phyloP scores from a whole-genome alignment of 345 rosid species.

The Raphanus sativus region DNA sequence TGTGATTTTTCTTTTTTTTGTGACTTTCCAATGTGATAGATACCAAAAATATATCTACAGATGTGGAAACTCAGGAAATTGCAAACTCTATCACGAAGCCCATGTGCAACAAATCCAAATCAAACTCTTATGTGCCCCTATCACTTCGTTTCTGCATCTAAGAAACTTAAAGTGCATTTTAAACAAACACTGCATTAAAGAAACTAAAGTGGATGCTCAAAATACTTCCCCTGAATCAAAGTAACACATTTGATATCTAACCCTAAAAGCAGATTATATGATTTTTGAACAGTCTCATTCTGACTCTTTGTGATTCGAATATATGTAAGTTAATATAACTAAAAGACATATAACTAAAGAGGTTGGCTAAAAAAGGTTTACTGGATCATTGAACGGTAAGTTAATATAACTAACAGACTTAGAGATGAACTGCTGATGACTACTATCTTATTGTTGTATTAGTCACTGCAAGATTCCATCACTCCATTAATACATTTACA shows the following conservation, averaged over 20 bases:
- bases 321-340: not conserved
- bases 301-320: not conserved
- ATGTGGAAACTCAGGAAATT: not conserved
- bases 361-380: not conserved
- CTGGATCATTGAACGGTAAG: not conserved
- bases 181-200: not conserved
- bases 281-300: not conserved
- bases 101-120: constrained; percentile 43
- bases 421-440: not conserved
- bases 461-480: no score
- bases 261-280: not conserved
- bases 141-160: not conserved
- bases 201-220: constrained; percentile 1
- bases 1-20: not conserved
- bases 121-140: constrained; percentile 10
- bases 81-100: constrained; percentile 56
- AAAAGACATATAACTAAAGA: not conserved
- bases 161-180: not conserved
- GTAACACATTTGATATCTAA: not conserved
- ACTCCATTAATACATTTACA: no score
- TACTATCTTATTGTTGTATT: no score
- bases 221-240: not conserved
- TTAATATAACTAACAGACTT: not conserved
- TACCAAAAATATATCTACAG: not conserved
- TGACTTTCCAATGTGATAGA: constrained; percentile 33